Evolutionary conservation across 495 filamentous ascomycete species (phyloP).

Genomic region (Cercophora newfieldiana): DNA sequence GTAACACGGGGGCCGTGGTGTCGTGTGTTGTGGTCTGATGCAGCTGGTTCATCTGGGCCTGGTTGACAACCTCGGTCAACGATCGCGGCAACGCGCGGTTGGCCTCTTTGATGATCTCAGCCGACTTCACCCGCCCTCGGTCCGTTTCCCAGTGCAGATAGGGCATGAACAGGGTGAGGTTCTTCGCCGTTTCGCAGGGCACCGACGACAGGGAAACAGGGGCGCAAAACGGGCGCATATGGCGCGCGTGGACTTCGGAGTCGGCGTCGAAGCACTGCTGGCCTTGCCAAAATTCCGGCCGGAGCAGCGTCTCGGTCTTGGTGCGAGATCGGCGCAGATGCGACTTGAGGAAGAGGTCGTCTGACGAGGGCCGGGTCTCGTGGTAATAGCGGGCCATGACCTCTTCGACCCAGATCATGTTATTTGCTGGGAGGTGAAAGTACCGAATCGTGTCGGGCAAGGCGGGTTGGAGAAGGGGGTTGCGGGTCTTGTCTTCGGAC

Average conservation of each 20-base stretch:
- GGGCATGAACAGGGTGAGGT: constrained; percentile 33
- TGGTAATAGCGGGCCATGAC: constrained; percentile 33
- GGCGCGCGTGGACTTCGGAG: constrained; percentile 29
- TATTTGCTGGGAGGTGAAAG: constrained; percentile 41
- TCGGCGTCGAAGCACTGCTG: constrained; percentile 30
- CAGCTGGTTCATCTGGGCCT: constrained; percentile 24
- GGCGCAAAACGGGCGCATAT: constrained; percentile 35
- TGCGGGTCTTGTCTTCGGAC: constrained; percentile 22
- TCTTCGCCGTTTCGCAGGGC: constrained; percentile 17
- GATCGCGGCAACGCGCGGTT: constrained; percentile 17
- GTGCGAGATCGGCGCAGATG: constrained; percentile 14
- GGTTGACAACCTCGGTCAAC: constrained; percentile 22
- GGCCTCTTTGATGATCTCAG: constrained; percentile 28
- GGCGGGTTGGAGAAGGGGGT: constrained; percentile 31
- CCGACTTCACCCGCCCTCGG: constrained; percentile 23
- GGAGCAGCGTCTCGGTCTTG: constrained; percentile 28
- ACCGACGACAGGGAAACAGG: constrained; percentile 17
- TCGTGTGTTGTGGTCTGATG: constrained; percentile 16
- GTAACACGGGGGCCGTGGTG: constrained; percentile 7
- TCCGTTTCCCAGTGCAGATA: constrained; percentile 41
- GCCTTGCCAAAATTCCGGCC: constrained; percentile 36
- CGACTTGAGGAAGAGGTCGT: constrained; percentile 17
- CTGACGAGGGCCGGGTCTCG: constrained; percentile 26
- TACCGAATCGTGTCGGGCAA: constrained; percentile 30
- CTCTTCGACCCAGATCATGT: constrained; percentile 38